Evolutionary conservation across 257 asterid species (phyloP).

Genomic region (Ajuga chamaepitys): DNA sequence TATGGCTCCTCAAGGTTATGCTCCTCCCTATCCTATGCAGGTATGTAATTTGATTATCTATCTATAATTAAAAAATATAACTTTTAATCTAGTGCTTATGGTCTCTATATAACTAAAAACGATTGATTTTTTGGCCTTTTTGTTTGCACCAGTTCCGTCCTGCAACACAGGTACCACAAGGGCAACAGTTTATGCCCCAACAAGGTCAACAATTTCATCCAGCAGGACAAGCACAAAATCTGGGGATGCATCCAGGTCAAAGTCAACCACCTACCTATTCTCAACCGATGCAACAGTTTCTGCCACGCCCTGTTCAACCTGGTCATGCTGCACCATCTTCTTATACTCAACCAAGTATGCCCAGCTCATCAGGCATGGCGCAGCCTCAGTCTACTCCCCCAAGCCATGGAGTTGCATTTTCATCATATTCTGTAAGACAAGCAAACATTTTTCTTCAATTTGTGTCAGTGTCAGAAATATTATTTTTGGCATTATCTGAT

Average conservation of each 20-base stretch:
- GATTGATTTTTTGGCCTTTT: conserved; percentile 9
- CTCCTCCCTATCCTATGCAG: conserved; percentile 63
- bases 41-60: conserved; percentile 29
- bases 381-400: conserved; percentile 50
- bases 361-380: conserved; percentile 40
- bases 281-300: conserved; percentile 68
- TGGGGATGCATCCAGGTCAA: conserved; percentile 59
- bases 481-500: conserved; percentile 12
- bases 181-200: conserved; percentile 47
- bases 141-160: conserved; percentile 60
- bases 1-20: conserved; percentile 58
- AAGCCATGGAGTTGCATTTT: conserved; percentile 48
- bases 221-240: conserved; percentile 48
- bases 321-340: conserved; percentile 49
- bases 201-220: conserved; percentile 68
- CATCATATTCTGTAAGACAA: conserved; percentile 58
- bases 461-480: background rate
- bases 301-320: conserved; percentile 48
- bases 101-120: background rate
- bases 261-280: conserved; percentile 60
- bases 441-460: background rate
- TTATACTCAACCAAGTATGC: conserved; percentile 49
- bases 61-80: background rate
- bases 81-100: background rate
- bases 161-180: conserved; percentile 47